These are phyloP conservation scores for Chondrus crispus DNA, from an alignment of 23 red algal species.

Conservation along the genomic window DNA sequence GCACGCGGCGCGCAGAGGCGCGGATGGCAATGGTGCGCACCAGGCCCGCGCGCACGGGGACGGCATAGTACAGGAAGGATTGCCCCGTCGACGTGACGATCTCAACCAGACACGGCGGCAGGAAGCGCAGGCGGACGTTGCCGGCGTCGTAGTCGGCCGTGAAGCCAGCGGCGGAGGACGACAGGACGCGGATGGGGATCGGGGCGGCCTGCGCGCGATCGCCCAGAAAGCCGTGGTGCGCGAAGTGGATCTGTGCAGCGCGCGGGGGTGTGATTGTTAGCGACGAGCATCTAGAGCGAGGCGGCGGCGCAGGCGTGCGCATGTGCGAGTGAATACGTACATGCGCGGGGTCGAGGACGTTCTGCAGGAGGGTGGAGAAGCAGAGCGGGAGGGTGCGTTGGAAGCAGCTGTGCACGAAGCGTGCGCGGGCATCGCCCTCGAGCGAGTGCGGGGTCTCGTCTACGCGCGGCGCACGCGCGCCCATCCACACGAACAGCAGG, in stretches of 20 bases:
- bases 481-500: constrained; percentile 46
- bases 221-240: constrained; percentile 48
- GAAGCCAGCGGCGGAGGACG: background rate
- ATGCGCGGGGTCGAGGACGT: constrained; percentile 60
- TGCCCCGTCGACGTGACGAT: constrained; percentile 22
- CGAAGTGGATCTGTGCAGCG: constrained; percentile 49
- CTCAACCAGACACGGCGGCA: constrained; percentile 45
- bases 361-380: constrained; percentile 37
- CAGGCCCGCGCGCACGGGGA: background rate
- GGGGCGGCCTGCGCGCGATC: constrained; percentile 33
- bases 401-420: constrained; percentile 7
- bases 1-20: background rate
- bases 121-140: constrained; percentile 9
- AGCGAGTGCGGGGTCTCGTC: background rate
- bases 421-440: background rate
- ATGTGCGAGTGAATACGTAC: constrained; percentile 22
- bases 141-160: constrained; percentile 55
- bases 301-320: too few species aligned
- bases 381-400: constrained; percentile 31
- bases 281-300: too few species aligned
- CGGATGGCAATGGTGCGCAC: constrained; percentile 44
- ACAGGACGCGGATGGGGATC: constrained; percentile 45
- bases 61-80: constrained; percentile 52
- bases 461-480: background rate
- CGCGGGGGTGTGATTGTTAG: too few species aligned